Base-by-base conservation (phyloP, 805 yeast genomes). In the Suhomyces tanzawaensis region DNA sequence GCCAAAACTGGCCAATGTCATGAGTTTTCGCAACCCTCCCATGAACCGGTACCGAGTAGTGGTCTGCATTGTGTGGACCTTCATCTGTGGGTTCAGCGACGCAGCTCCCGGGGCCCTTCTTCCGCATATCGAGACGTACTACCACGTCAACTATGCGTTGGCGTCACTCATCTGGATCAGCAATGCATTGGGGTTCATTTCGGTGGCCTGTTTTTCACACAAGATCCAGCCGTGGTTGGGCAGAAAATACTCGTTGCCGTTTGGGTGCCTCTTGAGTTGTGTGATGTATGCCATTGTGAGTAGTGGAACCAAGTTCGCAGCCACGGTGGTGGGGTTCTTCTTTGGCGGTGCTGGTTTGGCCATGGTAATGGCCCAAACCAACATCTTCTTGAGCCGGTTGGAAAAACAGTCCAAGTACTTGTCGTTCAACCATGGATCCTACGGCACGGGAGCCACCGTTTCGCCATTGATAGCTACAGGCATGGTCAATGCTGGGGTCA, bases 401-500 rank as follows among this genome's bases (percentile, higher is more conserved):
- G 68, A 69, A 17, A 76, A 77, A 41, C 71, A 77, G 34, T 78
- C 83, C 32, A 75, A 72, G 37, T 66, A 76, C 41, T 67, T 82
- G 59, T 85, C 90, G 1, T 56, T 69, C 18, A 64, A 76, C 41
- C 93, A 85, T 60, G 90, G 86, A 1, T 53, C 69, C 11, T 85
- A 83, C 56, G 95, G 95, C 1, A 48, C 78, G 3, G 89, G 90
- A 2, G 86, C 89, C 1, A 79, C 85, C 32, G 46, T 80, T 1
- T 72, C 87, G 2, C 90, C 95, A 2, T 71, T 85, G 14, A 53
- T 80, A 21, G 81, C 82, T 3, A 76, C 86, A 0, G 58, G 71
- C 1, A 65, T 81, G 71, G 69, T 77, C 13, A 63, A 69, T 30
- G 44, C 53, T 0, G 79, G 78, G 3, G 52, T 70, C n/a, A 45